Conservation (phyloP, 768 basidiomycete genomes). For the Tricholoma terreum region DNA sequence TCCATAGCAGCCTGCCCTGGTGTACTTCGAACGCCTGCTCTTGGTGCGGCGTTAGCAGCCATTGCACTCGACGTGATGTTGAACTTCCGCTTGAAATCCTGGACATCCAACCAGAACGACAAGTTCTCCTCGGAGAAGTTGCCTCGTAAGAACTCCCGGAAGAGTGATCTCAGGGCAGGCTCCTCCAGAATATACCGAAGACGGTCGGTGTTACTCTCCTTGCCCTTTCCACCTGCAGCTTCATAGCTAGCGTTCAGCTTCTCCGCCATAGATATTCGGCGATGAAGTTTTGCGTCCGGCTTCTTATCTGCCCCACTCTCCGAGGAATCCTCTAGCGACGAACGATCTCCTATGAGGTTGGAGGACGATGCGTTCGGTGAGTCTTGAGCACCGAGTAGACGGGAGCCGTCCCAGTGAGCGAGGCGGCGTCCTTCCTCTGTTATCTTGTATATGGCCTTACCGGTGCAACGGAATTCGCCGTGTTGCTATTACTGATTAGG, state of each 20-base stretch:
- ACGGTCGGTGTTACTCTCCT: slow-evolving; percentile 91
- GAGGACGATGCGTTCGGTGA: slow-evolving; percentile 68
- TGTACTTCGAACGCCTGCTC: slow-evolving; percentile 44
- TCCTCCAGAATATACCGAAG: slow-evolving; percentile 92
- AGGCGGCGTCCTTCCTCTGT: slow-evolving; percentile 87
- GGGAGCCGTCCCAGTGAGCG: slow-evolving; percentile 75
- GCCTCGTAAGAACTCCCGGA: slow-evolving; percentile 89
- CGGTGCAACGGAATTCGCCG: slow-evolving; percentile 95
- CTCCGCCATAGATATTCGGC: slow-evolving; percentile 75
- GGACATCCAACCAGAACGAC: slow-evolving; percentile 95
- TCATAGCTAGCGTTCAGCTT: slow-evolving; percentile 59
- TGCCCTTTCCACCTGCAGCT: slow-evolving; percentile 54
- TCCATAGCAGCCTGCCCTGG: slow-evolving; percentile 92
- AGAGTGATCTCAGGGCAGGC: slow-evolving; percentile 80
- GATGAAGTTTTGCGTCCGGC: slow-evolving; percentile 65
- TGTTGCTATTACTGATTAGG: slow-evolving; percentile 56
- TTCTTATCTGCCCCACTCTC: slow-evolving; percentile 29
- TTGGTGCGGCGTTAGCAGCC: slow-evolving; percentile 43
- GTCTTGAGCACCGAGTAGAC: slow-evolving; percentile 37
- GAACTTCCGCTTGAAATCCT: slow-evolving; percentile 96
- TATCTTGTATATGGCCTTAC: slow-evolving; percentile 92
- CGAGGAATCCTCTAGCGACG: slow-evolving; percentile 54
- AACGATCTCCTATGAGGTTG: slow-evolving; percentile 56
- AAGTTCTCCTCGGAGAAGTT: slow-evolving; percentile 99
- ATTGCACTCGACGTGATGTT: slow-evolving; percentile 91